Conservation (phyloP, 176 grass and related monocot species). For the Eleusine indica region DNA sequence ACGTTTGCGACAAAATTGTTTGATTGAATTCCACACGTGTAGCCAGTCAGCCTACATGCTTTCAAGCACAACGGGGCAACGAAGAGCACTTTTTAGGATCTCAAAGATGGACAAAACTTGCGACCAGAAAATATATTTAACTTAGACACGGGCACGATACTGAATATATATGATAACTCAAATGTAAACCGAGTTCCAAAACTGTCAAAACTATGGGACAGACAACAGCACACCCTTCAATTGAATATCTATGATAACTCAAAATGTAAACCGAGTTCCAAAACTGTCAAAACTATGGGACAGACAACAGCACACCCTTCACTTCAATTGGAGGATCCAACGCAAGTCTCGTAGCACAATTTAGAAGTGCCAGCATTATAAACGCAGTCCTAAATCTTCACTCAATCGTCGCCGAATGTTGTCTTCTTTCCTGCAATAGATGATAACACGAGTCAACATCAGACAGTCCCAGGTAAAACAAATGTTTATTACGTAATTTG, state of each 20-base stretch:
- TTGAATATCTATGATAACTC: too few relatives aligned
- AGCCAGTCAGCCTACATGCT: background rate
- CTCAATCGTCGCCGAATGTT: slow-evolving; percentile 50
- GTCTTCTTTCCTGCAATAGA: slow-evolving; percentile 66
- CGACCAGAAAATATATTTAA: background rate
- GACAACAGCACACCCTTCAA: background rate
- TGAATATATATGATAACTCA: too few relatives aligned
- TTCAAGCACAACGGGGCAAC: background rate
- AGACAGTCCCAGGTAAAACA: background rate
- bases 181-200: background rate
- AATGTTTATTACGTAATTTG: background rate
- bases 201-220: background rate
- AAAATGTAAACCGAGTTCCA: background rate
- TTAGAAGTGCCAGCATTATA: background rate
- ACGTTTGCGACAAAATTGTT: background rate
- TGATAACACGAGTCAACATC: background rate
- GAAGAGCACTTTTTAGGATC: background rate
- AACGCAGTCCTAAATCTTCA: background rate
- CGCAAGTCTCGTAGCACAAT: background rate
- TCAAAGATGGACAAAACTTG: background rate
- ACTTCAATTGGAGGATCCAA: background rate
- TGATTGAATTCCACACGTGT: background rate
- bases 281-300: slow-evolving; percentile 4
- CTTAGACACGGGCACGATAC: too few relatives aligned
- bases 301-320: background rate